Evolutionary conservation across 768 basidiomycete species (phyloP), one percentile per base, ranked within the genome.

Genomic region (Boletus subcaerulescens): DNA sequence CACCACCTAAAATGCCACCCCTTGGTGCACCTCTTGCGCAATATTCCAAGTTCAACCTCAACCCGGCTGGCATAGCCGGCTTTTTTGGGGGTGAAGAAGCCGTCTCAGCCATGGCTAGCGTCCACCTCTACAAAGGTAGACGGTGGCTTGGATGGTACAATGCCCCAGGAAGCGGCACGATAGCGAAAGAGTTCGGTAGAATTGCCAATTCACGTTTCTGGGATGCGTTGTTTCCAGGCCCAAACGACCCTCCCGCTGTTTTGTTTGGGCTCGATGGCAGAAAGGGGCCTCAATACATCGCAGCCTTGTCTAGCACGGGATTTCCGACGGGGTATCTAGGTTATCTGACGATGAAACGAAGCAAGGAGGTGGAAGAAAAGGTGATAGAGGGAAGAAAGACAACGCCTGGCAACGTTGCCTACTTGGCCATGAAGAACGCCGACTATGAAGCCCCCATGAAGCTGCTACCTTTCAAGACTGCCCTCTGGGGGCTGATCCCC

Each of bases 41-140:
- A 22, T 3, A 24, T 24, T 24, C 22, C 22, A 24, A 24, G 22
- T 24, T 24, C 22, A 24, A 24, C 3, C 22, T 24, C 22, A 24
- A 24, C 22, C 4, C 22, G 22, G 22, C 22, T 24, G 22, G 69
- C 5, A 60, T 73, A 10, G 68, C 71, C 9, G 73, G 71, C 9
- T 67, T 74, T 35, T 72, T 73, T 6, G 73, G 73, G 3, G 71
- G 72, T 6, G 61, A 74, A 18, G 73, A 73, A 48, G 71, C 72
- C n/a, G 60, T 74, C 33, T 57, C 68, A 10, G 71, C 73, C 17
- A 73, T 73, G 70, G 61, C 65, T 13, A 65, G 63, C 7, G 69
- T 73, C 29, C 67, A 71, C 42, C 40, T 73, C 7, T 70, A 64
- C 47, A 70, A 5, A 60, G 70, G 49, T n/a, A n/a, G n/a, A n/a